Evolutionary conservation across 805 yeast genomes (phyloP).

Genomic region (Candida corydali): DNA sequence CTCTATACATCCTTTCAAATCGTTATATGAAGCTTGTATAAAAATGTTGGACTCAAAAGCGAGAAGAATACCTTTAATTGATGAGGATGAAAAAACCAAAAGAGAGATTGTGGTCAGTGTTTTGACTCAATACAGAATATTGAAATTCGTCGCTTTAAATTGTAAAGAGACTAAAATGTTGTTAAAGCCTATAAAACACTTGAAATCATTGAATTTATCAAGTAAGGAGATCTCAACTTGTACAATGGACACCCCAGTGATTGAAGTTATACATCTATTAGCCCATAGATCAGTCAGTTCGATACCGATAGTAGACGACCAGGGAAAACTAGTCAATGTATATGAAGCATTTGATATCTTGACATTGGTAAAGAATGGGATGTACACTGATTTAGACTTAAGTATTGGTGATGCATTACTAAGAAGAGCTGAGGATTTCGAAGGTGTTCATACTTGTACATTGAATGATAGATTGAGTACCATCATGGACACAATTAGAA

Average conservation of each 20-base stretch:
- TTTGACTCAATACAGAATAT: slow-evolving; percentile 90
- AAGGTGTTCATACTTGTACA: slow-evolving; percentile 96
- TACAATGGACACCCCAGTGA: slow-evolving; percentile 86
- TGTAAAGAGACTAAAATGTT: slow-evolving; percentile 91
- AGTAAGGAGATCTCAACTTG: slow-evolving; percentile 61
- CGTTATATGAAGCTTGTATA: slow-evolving; percentile 88
- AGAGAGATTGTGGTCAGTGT: slow-evolving; percentile 94
- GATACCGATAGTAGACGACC: slow-evolving; percentile 86
- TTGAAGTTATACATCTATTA: slow-evolving; percentile 82
- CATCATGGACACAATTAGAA: slow-evolving; percentile 87
- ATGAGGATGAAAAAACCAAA: slow-evolving; percentile 86
- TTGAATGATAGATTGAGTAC: slow-evolving; percentile 80
- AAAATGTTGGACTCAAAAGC: slow-evolving; percentile 87
- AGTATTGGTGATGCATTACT: slow-evolving; percentile 95
- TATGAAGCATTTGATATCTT: slow-evolving; percentile 95
- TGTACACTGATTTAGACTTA: slow-evolving; percentile 82
- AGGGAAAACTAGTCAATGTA: slow-evolving; percentile 67
- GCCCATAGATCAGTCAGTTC: slow-evolving; percentile 82
- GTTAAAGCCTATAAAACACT: slow-evolving; percentile 66
- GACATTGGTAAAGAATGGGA: slow-evolving; percentile 89
- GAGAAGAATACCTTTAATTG: slow-evolving; percentile 90
- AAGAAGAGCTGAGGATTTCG: slow-evolving; percentile 92
- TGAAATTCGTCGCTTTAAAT: slow-evolving; percentile 92
- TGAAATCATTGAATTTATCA: slow-evolving; percentile 58
- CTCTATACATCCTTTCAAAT: slow-evolving; percentile 85